These are phyloP conservation scores for Hansenula anomala DNA, from an alignment of 1,139 yeast species.

Conservation along the genomic window DNA sequence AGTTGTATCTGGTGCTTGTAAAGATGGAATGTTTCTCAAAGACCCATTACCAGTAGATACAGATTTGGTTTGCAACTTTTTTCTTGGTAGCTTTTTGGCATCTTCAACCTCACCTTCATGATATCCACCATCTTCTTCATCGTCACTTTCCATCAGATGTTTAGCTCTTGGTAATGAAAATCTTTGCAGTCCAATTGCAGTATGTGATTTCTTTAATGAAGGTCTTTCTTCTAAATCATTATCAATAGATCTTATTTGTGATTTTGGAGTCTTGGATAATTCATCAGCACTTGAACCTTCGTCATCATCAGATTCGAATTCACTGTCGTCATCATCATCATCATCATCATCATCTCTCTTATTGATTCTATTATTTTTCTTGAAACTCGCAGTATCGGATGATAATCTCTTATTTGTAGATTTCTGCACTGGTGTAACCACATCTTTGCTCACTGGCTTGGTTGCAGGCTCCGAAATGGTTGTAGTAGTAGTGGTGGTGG, in stretches of 20 bases:
- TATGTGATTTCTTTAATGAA: constrained; percentile 27
- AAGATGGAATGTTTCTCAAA: constrained; percentile 29
- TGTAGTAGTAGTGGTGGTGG: no score
- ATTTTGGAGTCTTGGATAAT: constrained; percentile 16
- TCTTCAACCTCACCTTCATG: no score
- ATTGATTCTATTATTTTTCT: not conserved
- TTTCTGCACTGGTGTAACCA: not conserved
- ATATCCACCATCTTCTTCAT: no score
- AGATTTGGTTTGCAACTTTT: constrained; percentile 13
- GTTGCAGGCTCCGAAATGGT: no score
- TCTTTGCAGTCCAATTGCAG: constrained; percentile 31
- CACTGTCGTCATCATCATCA: constrained; percentile 13
- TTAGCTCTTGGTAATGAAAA: constrained; percentile 10
- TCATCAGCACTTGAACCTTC: constrained; percentile 4
- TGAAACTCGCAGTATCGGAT: constrained; percentile 2
- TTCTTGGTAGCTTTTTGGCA: constrained; percentile 11
- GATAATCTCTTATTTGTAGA: constrained; percentile 2
- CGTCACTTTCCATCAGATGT: constrained; percentile 5
- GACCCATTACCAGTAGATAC: constrained; percentile 11
- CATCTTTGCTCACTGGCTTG: no score
- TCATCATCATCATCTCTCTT: constrained; percentile 6
- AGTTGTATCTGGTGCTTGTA: constrained; percentile 35
- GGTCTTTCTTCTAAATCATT: constrained; percentile 16
- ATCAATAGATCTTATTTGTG: constrained; percentile 16
- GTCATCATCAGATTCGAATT: constrained; percentile 16